Conservation (phyloP, 208 protist genomes). For the Angomonas deanei region DNA sequence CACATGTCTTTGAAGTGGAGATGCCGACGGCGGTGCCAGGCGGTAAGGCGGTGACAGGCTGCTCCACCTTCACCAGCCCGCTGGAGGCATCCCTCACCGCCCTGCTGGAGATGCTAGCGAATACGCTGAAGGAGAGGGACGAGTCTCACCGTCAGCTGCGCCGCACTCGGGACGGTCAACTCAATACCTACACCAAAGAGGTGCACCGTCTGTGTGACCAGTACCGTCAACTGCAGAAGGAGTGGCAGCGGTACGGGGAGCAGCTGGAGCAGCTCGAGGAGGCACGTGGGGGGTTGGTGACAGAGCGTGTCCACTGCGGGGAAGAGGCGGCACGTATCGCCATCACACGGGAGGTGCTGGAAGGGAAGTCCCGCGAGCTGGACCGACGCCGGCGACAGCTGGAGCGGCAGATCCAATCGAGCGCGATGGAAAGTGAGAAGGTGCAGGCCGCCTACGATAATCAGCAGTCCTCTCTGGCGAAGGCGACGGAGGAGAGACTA, state of each 20-base stretch:
- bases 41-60: background rate
- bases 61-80: slow-evolving; percentile 12
- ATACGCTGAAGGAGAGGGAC: slow-evolving; percentile 21
- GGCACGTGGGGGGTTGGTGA: slow-evolving; percentile 11
- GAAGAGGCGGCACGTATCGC: slow-evolving; percentile 4
- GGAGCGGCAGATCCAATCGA: background rate
- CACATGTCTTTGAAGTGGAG: slow-evolving; percentile 20
- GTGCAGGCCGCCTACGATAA: slow-evolving; percentile 2
- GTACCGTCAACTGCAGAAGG: slow-evolving; percentile 8
- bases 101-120: slow-evolving; percentile 24
- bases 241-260: slow-evolving; percentile 18
- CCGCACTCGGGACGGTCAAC: slow-evolving; percentile 17
- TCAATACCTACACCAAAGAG: slow-evolving; percentile 15
- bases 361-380: background rate
- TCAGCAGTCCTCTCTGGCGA: slow-evolving; percentile 3
- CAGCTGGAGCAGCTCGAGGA: slow-evolving; percentile 21
- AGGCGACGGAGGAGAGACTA: slow-evolving; percentile 12
- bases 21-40: slow-evolving; percentile 2
- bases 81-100: slow-evolving; percentile 23
- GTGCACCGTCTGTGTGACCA: slow-evolving; percentile 17
- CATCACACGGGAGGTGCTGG: background rate
- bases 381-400: slow-evolving; percentile 2
- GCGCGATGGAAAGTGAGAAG: slow-evolving; percentile 9
- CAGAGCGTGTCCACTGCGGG: slow-evolving; percentile 5
- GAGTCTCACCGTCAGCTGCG: slow-evolving; percentile 8